Evolutionary conservation across 2,329 filamentous ascomycete species (phyloP).

Genomic region (Paecilomyces formosus): DNA sequence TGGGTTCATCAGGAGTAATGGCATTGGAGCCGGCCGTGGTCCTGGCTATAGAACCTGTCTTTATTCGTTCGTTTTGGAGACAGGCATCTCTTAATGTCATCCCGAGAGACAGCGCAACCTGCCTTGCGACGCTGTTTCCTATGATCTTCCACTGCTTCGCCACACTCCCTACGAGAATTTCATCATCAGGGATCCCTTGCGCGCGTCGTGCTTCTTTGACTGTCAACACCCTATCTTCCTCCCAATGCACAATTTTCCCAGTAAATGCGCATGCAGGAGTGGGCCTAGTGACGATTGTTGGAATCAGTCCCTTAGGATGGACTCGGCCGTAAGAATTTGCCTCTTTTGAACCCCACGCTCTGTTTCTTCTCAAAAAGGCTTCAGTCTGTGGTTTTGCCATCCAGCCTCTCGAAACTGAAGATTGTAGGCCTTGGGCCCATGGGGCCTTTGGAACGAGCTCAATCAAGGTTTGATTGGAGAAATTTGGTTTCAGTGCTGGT

Average conservation of each 20-base stretch:
- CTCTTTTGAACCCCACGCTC: slow-evolving; percentile 8
- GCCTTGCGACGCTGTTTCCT: slow-evolving; percentile 69
- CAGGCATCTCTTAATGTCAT: slow-evolving; percentile 55
- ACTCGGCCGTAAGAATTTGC: slow-evolving; percentile 15
- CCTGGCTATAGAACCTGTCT: neutral
- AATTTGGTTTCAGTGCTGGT: slow-evolving; percentile 35
- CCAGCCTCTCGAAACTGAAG: slow-evolving; percentile 7
- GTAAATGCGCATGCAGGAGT: slow-evolving; percentile 47
- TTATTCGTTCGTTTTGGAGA: slow-evolving; percentile 11
- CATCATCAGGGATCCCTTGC: slow-evolving; percentile 63
- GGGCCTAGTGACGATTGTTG: slow-evolving; percentile 55
- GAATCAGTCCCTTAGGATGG: slow-evolving; percentile 46
- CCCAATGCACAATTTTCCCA: slow-evolving; percentile 58
- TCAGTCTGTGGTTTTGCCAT: slow-evolving; percentile 16
- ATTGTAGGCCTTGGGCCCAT: slow-evolving; percentile 6
- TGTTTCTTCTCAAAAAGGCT: slow-evolving; percentile 20
- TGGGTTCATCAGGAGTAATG: neutral
- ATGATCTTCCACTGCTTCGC: slow-evolving; percentile 57
- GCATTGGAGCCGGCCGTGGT: neutral
- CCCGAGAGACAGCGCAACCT: slow-evolving; percentile 60
- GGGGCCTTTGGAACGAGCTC: slow-evolving; percentile 52
- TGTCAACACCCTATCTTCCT: slow-evolving; percentile 53
- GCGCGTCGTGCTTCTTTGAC: slow-evolving; percentile 61
- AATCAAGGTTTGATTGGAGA: slow-evolving; percentile 40
- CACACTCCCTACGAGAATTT: slow-evolving; percentile 57